phyloP scores from a whole-genome alignment of 306 rosid genomes.

The barrel medic (Medicago truncatula) region DNA sequence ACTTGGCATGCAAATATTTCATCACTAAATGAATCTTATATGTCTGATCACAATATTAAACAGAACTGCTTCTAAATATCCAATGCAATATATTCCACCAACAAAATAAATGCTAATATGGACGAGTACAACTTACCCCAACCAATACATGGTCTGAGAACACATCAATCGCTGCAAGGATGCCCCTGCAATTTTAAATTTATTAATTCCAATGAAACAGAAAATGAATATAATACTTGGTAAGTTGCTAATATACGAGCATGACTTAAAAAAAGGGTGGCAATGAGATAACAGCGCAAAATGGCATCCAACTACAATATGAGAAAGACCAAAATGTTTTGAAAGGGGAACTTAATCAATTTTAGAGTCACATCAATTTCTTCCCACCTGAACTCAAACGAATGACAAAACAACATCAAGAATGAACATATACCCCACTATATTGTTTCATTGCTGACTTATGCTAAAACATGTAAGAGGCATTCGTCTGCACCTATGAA shows the following conservation, averaged over 20 bases:
- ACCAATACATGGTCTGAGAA: constrained; percentile 78
- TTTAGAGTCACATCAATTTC: no score
- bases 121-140: constrained; percentile 76
- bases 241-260: neutral
- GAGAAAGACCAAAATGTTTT: neutral
- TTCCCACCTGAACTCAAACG: no score
- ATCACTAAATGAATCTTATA: constrained; percentile 20
- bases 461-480: no score
- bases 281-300: constrained; percentile 30
- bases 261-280: neutral
- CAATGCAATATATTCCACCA: constrained; percentile 13
- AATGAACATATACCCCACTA: no score
- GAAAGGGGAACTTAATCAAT: no score
- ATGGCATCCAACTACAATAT: constrained; percentile 21
- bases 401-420: no score
- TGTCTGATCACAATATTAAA: constrained; percentile 34
- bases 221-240: neutral
- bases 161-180: constrained; percentile 90
- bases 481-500: no score
- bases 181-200: constrained; percentile 71
- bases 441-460: no score
- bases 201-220: constrained; percentile 27
- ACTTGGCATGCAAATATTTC: constrained; percentile 21
- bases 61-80: constrained; percentile 27
- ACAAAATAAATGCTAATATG: constrained; percentile 22